Percentiles rank a stretch among this genome's conserved stretches.
These are phyloP conservation scores for Teunomyces aglyptinius DNA, from an alignment of 805 yeast genomes.

Conservation along the genomic window DNA sequence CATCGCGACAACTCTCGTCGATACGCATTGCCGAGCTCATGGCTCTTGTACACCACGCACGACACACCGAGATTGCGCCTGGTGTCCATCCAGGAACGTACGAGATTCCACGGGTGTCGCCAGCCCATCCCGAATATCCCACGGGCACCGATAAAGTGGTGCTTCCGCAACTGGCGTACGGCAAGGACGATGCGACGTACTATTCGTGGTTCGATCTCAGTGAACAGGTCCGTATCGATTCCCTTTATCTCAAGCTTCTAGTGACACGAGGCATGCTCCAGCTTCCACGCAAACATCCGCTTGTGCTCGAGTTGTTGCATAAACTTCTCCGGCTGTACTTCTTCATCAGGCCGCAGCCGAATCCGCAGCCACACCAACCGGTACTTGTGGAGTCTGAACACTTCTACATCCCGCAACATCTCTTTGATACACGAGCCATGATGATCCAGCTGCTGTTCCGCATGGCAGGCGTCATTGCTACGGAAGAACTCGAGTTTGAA, in stretches of 20 bases:
- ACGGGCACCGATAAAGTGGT: background rate
- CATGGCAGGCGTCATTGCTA: constrained; percentile 15
- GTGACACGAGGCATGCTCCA: constrained; percentile 21
- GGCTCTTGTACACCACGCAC: constrained; percentile 14
- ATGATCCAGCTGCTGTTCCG: constrained; percentile 25
- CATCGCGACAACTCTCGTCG: constrained; percentile 16
- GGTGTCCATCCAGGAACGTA: constrained; percentile 17
- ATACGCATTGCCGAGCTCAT: constrained; percentile 14
- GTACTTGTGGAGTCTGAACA: constrained; percentile 15
- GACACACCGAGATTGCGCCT: constrained; percentile 25
- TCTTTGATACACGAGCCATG: constrained; percentile 22
- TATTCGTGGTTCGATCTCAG: constrained; percentile 27
- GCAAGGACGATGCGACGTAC: constrained; percentile 8
- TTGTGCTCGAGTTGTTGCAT: constrained; percentile 16
- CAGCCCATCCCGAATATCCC: constrained; percentile 30
- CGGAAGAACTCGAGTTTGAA: constrained; percentile 20
- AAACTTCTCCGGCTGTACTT: constrained; percentile 17
- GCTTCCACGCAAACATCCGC: constrained; percentile 20
- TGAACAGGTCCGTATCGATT: constrained; percentile 20
- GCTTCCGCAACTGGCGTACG: constrained; percentile 26
- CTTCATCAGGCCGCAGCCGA: constrained; percentile 14
- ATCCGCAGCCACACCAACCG: constrained; percentile 4
- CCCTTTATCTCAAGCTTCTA: constrained; percentile 21
- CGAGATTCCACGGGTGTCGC: constrained; percentile 23
- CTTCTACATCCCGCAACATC: constrained; percentile 18